Evolutionary conservation across 345 rosid genomes (phyloP), one percentile per base, ranked within the genome.

Genomic region (Laguncularia racemosa): DNA sequence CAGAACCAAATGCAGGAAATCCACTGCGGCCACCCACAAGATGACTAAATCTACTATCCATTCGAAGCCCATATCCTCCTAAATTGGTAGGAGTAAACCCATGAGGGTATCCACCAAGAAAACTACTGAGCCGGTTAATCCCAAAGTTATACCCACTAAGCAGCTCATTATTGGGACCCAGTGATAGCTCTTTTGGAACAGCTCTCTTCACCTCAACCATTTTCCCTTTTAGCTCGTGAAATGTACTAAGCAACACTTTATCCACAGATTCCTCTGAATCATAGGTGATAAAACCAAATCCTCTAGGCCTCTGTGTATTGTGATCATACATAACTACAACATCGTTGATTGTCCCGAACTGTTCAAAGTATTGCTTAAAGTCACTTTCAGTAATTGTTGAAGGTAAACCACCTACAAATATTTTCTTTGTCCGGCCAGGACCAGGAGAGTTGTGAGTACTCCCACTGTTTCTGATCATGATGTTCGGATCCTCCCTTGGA

Each of bases 261-360:
- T 81, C 88, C 28, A 78, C 95, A 18, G 95, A 76, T 56, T 88
- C 83, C 68, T 84, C 96, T 0, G 80, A 78, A 26, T 84, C 89
- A 63, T 67, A 88, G 6, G 96, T 88, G 55, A 91, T 83, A 69
- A 88, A 85, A 20, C 97, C 97, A 23, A 91, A 88, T 12, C 97
- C 97, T 67, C 96, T 80, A 19, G 95, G 95, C 58, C 84, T 78
- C 68, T 82, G 78, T 6, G 87, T 81, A 44, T 46, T 56, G 70
- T 76, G 79, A 52, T 88, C 97, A 33, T 83, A 81, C 91, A 91
- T 88, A 59, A 91, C 90, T 61, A 91, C 95, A 0, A 82, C 95
- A 69, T 91, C 97, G 1, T 77, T 74, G 19, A 71, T 85, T 71
- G 66, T 57, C n/a, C 97, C 97, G 48, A 78, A 91, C 56, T 61